phyloP scores from a whole-genome alignment of 352 stramenopile species.

The Aphanomyces invadans region DNA sequence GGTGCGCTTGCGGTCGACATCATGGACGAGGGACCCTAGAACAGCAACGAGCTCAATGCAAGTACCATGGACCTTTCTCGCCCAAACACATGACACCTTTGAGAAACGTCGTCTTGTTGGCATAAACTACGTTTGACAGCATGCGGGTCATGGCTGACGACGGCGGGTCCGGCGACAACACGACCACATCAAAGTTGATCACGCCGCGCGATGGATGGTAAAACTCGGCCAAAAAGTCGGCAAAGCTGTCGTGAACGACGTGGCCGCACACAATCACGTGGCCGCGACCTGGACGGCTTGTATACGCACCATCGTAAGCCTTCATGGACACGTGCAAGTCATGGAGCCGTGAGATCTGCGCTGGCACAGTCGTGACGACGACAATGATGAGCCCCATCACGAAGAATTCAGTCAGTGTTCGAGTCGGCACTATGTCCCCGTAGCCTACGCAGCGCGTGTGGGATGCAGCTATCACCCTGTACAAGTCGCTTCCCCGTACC shows the following conservation, averaged over 20 bases:
- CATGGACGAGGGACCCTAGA: conserved; percentile 35
- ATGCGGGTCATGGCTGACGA: conserved; percentile 32
- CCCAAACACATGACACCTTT: too few species aligned
- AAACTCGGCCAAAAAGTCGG: conserved; percentile 66
- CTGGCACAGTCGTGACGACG: conserved; percentile 57
- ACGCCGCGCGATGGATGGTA: conserved; percentile 52
- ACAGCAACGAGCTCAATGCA: too few species aligned
- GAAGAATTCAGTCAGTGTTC: conserved; percentile 48
- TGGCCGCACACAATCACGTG: conserved; percentile 56
- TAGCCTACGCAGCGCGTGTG: conserved; percentile 42
- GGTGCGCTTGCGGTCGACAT: conserved; percentile 40
- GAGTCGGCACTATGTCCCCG: conserved; percentile 52
- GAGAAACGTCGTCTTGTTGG: conserved; percentile 40
- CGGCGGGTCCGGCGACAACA: conserved; percentile 44
- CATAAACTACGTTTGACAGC: conserved; percentile 43
- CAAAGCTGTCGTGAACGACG: conserved; percentile 35
- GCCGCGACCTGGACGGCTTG: conserved; percentile 26
- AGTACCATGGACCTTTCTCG: too few species aligned
- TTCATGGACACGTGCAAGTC: conserved; percentile 49
- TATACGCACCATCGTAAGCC: conserved; percentile 48
- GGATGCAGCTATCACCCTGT: too few species aligned
- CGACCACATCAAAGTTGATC: conserved; percentile 58
- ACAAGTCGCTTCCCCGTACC: too few species aligned
- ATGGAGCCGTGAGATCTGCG: conserved; percentile 54
- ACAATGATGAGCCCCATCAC: conserved; percentile 60